Base-by-base conservation (phyloP, 768 basidiomycete genomes). In the Cystobasidiopsis lactophilus region DNA sequence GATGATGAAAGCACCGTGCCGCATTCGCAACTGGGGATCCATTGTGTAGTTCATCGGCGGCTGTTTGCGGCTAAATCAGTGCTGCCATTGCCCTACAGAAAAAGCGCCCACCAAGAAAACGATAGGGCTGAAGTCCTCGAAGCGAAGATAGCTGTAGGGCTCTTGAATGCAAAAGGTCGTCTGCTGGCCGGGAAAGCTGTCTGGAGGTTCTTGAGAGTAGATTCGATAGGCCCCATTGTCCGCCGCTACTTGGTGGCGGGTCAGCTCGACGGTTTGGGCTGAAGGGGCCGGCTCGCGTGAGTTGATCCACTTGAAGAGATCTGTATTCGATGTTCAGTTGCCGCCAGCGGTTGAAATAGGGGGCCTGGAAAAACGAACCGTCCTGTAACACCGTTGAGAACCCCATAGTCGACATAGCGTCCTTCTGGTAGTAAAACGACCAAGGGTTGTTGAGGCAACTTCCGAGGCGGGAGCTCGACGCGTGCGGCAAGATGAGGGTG, bases 401-500 rank as follows among this genome's bases (percentile, higher is more conserved):
- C 38, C 61, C 47, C 57, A 64, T 39, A 63, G 50, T 54, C 72
- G 69, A 23, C 21, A 63, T 57, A 1, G 62, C 47, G 30, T 18
- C 2, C 23, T 55, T 24, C 14, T 53, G 29, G 56, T 77, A 78
- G 64, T 77, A 78, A 5, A 66, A 65, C 2, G 64, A 65, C 55
- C 77, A 74, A 1, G 67, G 64, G 69, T 69, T 71, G 47, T 66
- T 63, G 56, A 68, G 71, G 65, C 77, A 79, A 3, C 67, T 62
- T 0, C 74, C 72, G 30, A 78, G 68, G 37, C 74, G 71, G 41
- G 73, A 73, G 53, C 73, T 72, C 5, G 73, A 73, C 2, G 77
- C 75, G 53, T 75, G 74, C 2, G 77, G 77, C 3, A 79, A 68
- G 26, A 78, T 74, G 35, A 78, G 68, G 3, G 72, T 77, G 5